Base-by-base conservation (phyloP, 176 grass and related monocot genomes). In the Zoysia japonica region DNA sequence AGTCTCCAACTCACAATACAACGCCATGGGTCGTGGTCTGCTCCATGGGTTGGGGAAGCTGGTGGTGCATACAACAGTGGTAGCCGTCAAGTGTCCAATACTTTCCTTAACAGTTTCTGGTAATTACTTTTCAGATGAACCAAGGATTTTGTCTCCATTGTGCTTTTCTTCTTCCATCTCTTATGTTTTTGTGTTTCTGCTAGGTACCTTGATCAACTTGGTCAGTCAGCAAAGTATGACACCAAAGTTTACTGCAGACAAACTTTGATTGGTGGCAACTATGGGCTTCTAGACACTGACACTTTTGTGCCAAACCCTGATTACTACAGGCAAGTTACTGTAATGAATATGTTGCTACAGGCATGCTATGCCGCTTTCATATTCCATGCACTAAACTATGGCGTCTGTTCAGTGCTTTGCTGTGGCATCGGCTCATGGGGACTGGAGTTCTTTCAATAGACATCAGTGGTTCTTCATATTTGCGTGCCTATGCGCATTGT, bases 131-230 rank as follows among this genome's bases (percentile, higher is more conserved):
- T 67, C 15, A 76, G 64, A 53, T 64, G n/a, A 48, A 84, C 17
- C 12, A 57, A 66, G 47, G 16, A 42, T 59, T 15, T 0, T 61
- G 3, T 72, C 51, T 40, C 47, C 35, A 39, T 1, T 45, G 20
- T 12, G 59, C 0, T 68, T 81, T 37, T 40, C 50, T 56, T 61
- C 9, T 74, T 56, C 6, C 52, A 69, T 83, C 9, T 80, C 72
- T 68, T 47, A 78, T 63, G 1, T 80, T 84, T 74, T 20, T 5
- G 46, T 47, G 38, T 71, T 79, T 77, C 39, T 57, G 81, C 79
- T 71, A 99, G 96, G 96, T 99, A 99, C 68, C 85, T 99, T 66
- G 96, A 99, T 91, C 92, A 99, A 77, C 84, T 99, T 43, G 96
- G 96, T 15, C 80, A 95, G 67, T 84, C 96, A 65, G 88, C 96